A percentile compares a stretch with the other conserved stretches of the same genome.
Evolutionary conservation across 2,329 filamentous ascomycete genomes (phyloP).

Genomic region (Chlorencoelia australis): DNA sequence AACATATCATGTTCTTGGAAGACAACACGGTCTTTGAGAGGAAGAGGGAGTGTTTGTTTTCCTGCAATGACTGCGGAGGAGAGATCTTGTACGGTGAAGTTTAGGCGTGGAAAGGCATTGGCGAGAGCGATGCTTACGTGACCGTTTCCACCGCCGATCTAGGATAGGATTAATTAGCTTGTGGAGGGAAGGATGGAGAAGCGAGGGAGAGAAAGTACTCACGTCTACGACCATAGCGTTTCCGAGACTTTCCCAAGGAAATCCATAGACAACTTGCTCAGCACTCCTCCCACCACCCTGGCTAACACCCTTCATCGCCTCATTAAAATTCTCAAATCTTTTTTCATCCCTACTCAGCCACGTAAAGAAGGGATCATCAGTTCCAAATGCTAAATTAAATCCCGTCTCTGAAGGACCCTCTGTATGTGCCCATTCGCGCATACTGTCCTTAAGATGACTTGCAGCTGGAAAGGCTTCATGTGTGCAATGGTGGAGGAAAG

Average conservation of each 20-base stretch:
- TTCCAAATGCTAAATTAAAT: constrained; percentile 1
- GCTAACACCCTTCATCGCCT: constrained; percentile 4
- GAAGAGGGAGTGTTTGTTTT: constrained; percentile 29
- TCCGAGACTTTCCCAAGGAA: constrained; percentile 18
- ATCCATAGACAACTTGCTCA: constrained; percentile 5
- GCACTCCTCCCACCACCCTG: constrained; percentile 2
- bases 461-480: constrained; percentile 2
- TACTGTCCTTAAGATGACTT: constrained; percentile 1
- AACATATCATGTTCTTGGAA: constrained; percentile 1
- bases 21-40: constrained; percentile 6
- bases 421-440: no score
- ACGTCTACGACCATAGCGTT: constrained; percentile 21
- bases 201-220: constrained; percentile 1
- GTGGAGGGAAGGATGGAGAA: no score
- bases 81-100: constrained; percentile 18
- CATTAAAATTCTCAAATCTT: not conserved
- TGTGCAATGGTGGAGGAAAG: not conserved
- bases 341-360: constrained; percentile 1
- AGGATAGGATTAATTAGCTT: not conserved
- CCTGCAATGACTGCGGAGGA: constrained; percentile 3
- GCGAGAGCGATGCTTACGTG: constrained; percentile 17
- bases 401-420: not conserved
- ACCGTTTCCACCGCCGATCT: constrained; percentile 22
- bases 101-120: constrained; percentile 14
- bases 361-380: constrained; percentile 1